Base-by-base conservation (phyloP, 345 rosid genomes). In the Aquilaria yunnanensis region DNA sequence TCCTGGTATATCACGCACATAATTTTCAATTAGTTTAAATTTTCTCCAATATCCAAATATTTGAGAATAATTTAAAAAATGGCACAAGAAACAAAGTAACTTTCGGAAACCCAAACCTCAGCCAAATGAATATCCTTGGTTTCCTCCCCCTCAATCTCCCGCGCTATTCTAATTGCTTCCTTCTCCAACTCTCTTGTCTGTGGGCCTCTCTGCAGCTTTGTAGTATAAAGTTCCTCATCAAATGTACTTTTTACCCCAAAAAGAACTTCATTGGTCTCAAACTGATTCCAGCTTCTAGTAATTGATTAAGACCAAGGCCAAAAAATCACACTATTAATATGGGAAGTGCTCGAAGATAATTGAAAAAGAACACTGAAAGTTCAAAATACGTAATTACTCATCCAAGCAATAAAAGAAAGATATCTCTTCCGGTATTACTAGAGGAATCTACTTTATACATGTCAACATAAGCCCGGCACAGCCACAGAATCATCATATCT, bases 211-310 rank as follows among this genome's bases (percentile, higher is more conserved):
- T 83, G 80, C 62, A 95, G 88, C 75, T 78, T 84, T 67, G 99
- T 91, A 9, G 94, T 95, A 67, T 95, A 91, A 57, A 84, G 80
- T n/a, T 91, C 96, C 83, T 88, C 97, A 61, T 84, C 49, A 63
- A 87, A 95, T 59, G 96, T 95, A 76, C 89, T 91, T 75, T 73
- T 83, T 46, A 94, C 92, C 65, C 99, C 99, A 83, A 94, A 90
- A 59, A 88, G 72, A 69, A 58, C 50, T 75, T 81, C 72, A 67
- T 94, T 94, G 68, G 75, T 78, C 78, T 80, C 83, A 82, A 94
- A 94, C 71, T 90, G 97, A 83, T 90, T 72, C 97, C 99, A 94
- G 14, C 74, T 78, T 81, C 96, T 88, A 68, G 52, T 51, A 66
- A 68, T 51, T 55, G 16, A 32, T 23, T 51, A 46, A 12, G 9